Conservation (phyloP, 495 filamentous ascomycete genomes). For the Penicillium dipodomyicola region DNA sequence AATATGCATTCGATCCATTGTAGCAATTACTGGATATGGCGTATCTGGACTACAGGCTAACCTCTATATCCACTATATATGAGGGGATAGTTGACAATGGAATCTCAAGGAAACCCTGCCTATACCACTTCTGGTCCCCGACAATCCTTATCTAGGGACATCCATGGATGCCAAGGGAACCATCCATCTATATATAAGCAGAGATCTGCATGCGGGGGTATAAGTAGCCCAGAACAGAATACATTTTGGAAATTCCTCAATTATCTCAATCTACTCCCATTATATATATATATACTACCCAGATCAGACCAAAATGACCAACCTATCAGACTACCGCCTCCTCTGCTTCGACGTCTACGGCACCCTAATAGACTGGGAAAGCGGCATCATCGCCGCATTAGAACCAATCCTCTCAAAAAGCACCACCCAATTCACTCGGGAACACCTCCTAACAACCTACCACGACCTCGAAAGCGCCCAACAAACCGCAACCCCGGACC, state of each 20-base stretch:
- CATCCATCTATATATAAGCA: not conserved
- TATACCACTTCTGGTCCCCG: constrained; percentile 9
- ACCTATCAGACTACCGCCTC: constrained; percentile 44
- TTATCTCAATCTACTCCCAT: not conserved
- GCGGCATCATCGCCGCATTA: constrained; percentile 39
- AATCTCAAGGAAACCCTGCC: not conserved
- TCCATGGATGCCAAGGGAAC: constrained; percentile 1
- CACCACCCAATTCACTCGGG: constrained; percentile 38
- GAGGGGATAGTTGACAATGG: not conserved
- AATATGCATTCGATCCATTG: not conserved
- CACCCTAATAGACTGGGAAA: constrained; percentile 78
- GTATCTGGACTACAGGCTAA: not conserved
- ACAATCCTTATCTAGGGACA: not conserved
- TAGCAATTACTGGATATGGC: not conserved
- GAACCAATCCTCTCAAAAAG: constrained; percentile 41
- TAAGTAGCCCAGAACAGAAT: not conserved
- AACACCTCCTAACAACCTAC: constrained; percentile 35
- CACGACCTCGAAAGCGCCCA: constrained; percentile 38
- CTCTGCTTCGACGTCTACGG: constrained; percentile 81
- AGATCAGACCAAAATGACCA: constrained; percentile 25
- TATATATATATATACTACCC: not conserved
- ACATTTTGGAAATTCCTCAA: not conserved
- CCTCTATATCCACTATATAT: not conserved
- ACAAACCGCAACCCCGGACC: constrained; percentile 44
- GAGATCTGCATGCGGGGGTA: constrained; percentile 9